Base-by-base conservation (phyloP, 2,329 filamentous ascomycete species). In the Escovopsis sp. region DNA sequence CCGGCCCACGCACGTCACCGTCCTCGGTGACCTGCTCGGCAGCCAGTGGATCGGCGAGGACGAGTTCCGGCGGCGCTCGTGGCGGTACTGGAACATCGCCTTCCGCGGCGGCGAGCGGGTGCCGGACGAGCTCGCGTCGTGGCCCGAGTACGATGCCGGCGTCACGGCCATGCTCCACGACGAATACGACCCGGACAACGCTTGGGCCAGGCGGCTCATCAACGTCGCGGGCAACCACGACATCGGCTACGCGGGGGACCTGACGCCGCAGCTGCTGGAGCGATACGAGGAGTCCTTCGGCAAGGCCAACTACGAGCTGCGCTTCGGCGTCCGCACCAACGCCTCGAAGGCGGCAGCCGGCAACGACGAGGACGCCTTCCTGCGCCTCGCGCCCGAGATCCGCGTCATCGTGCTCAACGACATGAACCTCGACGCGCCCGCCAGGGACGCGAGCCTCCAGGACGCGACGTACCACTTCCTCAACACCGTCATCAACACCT, bases 221-320 rank as follows among this genome's bases (percentile, higher is more conserved):
- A 92, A 94, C 46, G 74, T 96, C 18, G 86, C 77, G 0, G 90
- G 90, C 2, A 98, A 98, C 51, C 90, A 98, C 53, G 90, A 98
- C 55, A 78, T 98, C 49, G 90, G 90, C 25, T 98, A 98, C 53
- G 85, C 87, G 0, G 90, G 90, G 3, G 90, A 98, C 55, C 68
- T 96, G 41, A 85, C 79, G 28, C 60, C 68, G n/a, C 66, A 74
- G 41, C 74, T 86, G 4, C 65, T 94, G 36, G 64, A 72, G 19
- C 72, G 90, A 2, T 98, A 96, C 52, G 86, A 94, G 58, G 66
- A 69, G 16, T 70, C 72, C 2, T 98, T 93, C 60, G 90, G 90
- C 38, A 82, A 76, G 43, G 75, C 82, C 14, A 93, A 96, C 54
- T 98, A 93, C 68, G 86, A 93, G 50, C 68, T 93, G 10, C 72